These are phyloP conservation scores for Tritrichomonas musculus DNA, from an alignment of 208 protist species.

Conservation along the genomic window DNA sequence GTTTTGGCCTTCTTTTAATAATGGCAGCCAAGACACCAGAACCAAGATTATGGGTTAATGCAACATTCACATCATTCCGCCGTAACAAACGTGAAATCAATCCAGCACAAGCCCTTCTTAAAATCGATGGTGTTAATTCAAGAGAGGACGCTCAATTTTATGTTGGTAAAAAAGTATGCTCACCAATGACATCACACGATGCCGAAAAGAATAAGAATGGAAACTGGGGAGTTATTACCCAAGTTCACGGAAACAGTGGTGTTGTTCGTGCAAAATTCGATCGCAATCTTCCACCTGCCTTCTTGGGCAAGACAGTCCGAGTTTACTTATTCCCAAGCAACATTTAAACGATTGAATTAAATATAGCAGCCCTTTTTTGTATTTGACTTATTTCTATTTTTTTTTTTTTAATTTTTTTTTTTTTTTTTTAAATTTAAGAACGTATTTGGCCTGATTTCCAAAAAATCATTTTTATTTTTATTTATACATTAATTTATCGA, in stretches of 20 bases:
- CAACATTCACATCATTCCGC: constrained; percentile 16
- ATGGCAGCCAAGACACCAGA: background rate
- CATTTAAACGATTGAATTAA: too few species aligned
- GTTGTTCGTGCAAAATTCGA: constrained; percentile 35
- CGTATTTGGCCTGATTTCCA: too few species aligned
- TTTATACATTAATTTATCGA: too few species aligned
- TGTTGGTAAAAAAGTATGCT: constrained; percentile 31
- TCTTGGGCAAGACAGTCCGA: background rate
- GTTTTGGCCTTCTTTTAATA: background rate
- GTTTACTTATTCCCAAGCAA: constrained; percentile 31
- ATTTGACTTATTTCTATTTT: too few species aligned
- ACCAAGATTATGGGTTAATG: background rate
- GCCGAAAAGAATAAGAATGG: background rate
- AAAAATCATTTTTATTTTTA: too few species aligned
- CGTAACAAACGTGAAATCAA: background rate
- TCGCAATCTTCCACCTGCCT: background rate
- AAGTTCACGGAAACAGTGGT: constrained; percentile 23
- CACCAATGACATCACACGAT: background rate
- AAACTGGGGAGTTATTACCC: constrained; percentile 18
- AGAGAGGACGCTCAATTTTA: constrained; percentile 26
- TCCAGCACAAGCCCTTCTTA: constrained; percentile 5
- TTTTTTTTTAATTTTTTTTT: too few species aligned
- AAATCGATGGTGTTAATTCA: background rate
- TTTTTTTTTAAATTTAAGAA: too few species aligned
- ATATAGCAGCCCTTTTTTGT: too few species aligned